A percentile compares a stretch with the other conserved stretches of the same genome.
Conservation (phyloP, 2,329 filamentous ascomycete genomes). For the Colletotrichum spinosum region DNA sequence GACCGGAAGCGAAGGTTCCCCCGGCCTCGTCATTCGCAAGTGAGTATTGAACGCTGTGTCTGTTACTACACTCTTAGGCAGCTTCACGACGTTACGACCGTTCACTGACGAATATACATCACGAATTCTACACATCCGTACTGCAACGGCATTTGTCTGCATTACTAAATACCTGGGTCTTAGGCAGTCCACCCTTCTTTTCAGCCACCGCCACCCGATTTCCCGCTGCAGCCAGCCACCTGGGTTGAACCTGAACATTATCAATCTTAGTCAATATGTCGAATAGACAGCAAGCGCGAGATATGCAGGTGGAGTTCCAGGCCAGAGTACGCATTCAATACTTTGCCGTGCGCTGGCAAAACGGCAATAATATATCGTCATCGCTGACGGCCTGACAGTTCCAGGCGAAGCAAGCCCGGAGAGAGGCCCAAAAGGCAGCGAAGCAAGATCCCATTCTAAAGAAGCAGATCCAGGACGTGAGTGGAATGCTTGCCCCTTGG, state of each 20-base stretch:
- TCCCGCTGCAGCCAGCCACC: background rate
- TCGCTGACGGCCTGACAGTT: conserved; percentile 52
- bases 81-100: too few relatives aligned
- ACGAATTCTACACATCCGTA: too few relatives aligned
- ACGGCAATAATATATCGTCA: background rate
- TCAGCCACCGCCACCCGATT: background rate
- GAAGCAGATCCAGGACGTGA: conserved; percentile 70
- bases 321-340: conserved; percentile 57
- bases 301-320: conserved; percentile 73
- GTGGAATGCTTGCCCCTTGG: conserved; percentile 9
- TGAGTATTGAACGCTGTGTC: too few relatives aligned
- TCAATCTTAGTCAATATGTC: conserved; percentile 57
- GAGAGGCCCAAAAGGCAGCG: conserved; percentile 69
- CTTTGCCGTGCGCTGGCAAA: background rate
- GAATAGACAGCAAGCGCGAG: conserved; percentile 68
- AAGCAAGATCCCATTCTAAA: conserved; percentile 71
- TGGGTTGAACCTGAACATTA: background rate
- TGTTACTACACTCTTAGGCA: too few relatives aligned
- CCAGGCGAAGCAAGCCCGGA: conserved; percentile 71
- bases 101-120: too few relatives aligned
- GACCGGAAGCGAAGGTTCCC: too few relatives aligned
- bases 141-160: too few relatives aligned
- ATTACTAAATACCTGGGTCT: too few relatives aligned
- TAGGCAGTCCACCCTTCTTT: too few relatives aligned
- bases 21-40: too few relatives aligned